A percentile compares a stretch with the other conserved stretches of the same genome.
These are phyloP conservation scores for Botrytis hyacinthi DNA, from an alignment of 2,329 filamentous ascomycete species.

Conservation along the genomic window DNA sequence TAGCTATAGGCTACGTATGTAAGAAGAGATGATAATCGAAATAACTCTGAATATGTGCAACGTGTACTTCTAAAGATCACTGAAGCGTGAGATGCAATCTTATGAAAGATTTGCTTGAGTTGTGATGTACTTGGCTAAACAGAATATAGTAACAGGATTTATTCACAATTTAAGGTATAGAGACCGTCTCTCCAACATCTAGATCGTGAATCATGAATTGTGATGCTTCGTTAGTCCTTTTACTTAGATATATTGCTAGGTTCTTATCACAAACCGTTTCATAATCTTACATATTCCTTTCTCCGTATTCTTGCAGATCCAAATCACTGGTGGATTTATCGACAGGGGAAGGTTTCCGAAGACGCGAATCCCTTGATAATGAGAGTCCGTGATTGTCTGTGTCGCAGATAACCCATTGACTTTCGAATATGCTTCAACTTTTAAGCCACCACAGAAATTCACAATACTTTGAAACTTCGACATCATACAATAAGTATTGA, in stretches of 20 bases:
- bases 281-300: background rate
- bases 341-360: conserved; percentile 14
- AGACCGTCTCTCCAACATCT: background rate
- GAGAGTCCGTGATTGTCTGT: conserved; percentile 20
- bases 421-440: conserved; percentile 18
- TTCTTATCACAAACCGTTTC: background rate
- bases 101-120: background rate
- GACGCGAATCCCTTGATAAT: conserved; percentile 18
- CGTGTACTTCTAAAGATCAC: too few relatives aligned
- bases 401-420: conserved; percentile 22
- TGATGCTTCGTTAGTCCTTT: background rate
- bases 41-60: background rate
- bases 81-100: background rate
- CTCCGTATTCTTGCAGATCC: background rate
- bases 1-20: conserved; percentile 17
- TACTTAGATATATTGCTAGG: background rate
- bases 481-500: conserved; percentile 26
- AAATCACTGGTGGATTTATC: background rate
- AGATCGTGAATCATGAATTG: background rate
- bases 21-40: conserved; percentile 11
- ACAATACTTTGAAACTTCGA: conserved; percentile 20
- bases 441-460: conserved; percentile 25
- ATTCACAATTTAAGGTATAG: background rate
- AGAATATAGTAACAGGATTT: background rate
- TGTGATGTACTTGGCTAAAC: background rate